These are phyloP conservation scores for Aspergillus fumigatus DNA, from an alignment of 2,329 filamentous ascomycete species.

Conservation along the genomic window DNA sequence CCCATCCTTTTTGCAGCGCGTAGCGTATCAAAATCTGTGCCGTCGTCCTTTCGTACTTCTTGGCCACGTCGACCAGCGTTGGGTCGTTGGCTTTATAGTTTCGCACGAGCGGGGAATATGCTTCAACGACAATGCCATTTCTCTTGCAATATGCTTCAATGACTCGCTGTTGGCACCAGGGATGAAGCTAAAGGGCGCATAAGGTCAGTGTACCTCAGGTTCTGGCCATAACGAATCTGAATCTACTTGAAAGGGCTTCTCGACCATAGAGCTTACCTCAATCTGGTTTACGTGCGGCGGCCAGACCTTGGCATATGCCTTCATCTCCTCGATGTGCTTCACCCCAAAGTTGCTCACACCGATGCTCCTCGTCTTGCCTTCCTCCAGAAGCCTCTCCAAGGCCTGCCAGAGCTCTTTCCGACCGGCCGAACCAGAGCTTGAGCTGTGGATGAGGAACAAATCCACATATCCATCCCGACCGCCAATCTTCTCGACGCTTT, in stretches of 20 bases:
- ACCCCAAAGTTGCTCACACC: slow-evolving; percentile 70
- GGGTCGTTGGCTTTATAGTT: slow-evolving; percentile 69
- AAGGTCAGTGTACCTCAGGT: slow-evolving; percentile 13
- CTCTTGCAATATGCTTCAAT: slow-evolving; percentile 53
- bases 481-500: slow-evolving; percentile 61
- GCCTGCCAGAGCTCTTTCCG: slow-evolving; percentile 63
- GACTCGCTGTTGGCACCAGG: slow-evolving; percentile 64
- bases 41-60: slow-evolving; percentile 68
- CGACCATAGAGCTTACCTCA: slow-evolving; percentile 50
- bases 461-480: slow-evolving; percentile 62
- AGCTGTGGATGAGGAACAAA: slow-evolving; percentile 65
- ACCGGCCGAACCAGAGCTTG: slow-evolving; percentile 51
- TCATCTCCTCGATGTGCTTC: slow-evolving; percentile 65
- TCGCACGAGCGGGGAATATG: slow-evolving; percentile 53
- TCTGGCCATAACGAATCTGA: not conserved
- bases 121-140: slow-evolving; percentile 50
- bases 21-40: slow-evolving; percentile 78
- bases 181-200: slow-evolving; percentile 54
- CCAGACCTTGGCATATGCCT: slow-evolving; percentile 59
- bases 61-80: slow-evolving; percentile 58
- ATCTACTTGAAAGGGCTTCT: not conserved
- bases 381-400: slow-evolving; percentile 57
- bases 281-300: slow-evolving; percentile 72
- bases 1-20: slow-evolving; percentile 72
- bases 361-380: slow-evolving; percentile 60